phyloP scores from a whole-genome alignment of 2,329 filamentous ascomycete species.

The Cladobotryum mycophilum region DNA sequence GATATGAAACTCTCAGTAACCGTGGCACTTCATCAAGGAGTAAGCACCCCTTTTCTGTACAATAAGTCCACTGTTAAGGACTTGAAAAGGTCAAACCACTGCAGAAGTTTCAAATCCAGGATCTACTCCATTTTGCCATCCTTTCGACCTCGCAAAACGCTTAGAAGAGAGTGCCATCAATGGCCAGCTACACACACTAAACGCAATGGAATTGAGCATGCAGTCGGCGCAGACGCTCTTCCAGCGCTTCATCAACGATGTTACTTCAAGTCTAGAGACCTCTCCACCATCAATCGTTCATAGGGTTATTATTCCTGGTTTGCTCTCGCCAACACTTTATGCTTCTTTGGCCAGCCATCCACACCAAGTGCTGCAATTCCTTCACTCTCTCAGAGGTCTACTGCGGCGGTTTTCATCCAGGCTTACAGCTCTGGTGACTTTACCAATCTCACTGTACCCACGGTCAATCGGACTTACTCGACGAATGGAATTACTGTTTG shows the following conservation, averaged over 20 bases:
- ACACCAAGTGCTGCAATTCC: slow-evolving; percentile 67
- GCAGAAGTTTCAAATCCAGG: slow-evolving; percentile 14
- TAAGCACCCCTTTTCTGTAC: not conserved
- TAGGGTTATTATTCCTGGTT: slow-evolving; percentile 73
- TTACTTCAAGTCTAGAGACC: slow-evolving; percentile 49
- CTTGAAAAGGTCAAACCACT: slow-evolving; percentile 4
- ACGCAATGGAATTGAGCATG: slow-evolving; percentile 33
- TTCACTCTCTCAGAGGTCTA: slow-evolving; percentile 71
- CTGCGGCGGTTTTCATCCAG: slow-evolving; percentile 60
- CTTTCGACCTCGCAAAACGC: slow-evolving; percentile 64
- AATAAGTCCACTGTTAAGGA: not conserved
- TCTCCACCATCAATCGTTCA: slow-evolving; percentile 61
- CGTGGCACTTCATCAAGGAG: slow-evolving; percentile 24
- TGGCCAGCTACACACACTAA: slow-evolving; percentile 45
- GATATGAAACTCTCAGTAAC: slow-evolving; percentile 77
- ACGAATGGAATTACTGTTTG: slow-evolving; percentile 79
- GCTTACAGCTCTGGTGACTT: slow-evolving; percentile 65
- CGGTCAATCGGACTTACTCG: slow-evolving; percentile 68
- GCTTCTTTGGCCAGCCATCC: slow-evolving; percentile 63
- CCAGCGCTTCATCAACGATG: slow-evolving; percentile 52
- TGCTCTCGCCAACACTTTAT: slow-evolving; percentile 84
- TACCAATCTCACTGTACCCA: slow-evolving; percentile 76
- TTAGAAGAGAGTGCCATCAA: slow-evolving; percentile 45
- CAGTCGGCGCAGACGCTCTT: slow-evolving; percentile 37
- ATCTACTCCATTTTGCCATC: slow-evolving; percentile 55